A percentile compares a stretch with the other conserved stretches of the same genome.
phyloP scores from a whole-genome alignment of 2,329 filamentous ascomycete species.

The Beauveria varroae region DNA sequence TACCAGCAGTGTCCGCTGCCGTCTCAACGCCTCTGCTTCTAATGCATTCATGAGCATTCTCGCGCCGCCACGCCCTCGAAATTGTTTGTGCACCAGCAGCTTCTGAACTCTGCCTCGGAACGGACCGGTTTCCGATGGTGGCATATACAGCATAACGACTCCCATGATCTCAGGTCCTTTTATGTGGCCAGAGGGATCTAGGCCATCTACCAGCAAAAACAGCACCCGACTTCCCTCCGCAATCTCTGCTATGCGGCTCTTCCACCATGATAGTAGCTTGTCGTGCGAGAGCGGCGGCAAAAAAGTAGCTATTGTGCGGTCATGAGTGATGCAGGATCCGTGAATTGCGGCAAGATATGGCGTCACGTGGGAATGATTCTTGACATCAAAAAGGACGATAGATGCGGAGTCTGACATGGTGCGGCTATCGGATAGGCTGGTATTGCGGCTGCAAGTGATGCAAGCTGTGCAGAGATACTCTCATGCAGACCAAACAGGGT shows the following conservation, averaged over 20 bases:
- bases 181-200: slow-evolving; percentile 25
- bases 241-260: slow-evolving; percentile 41
- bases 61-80: slow-evolving; percentile 44
- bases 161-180: slow-evolving; percentile 43
- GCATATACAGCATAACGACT: slow-evolving; percentile 46
- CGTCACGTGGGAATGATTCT: slow-evolving; percentile 42
- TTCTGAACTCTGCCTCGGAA: slow-evolving; percentile 51
- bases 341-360: slow-evolving; percentile 52
- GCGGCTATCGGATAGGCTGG: not conserved
- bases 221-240: slow-evolving; percentile 40
- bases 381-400: slow-evolving; percentile 36
- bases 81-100: slow-evolving; percentile 46
- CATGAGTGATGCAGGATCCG: slow-evolving; percentile 49
- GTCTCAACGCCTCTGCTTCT: slow-evolving; percentile 44
- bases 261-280: slow-evolving; percentile 52
- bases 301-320: slow-evolving; percentile 50
- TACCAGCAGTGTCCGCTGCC: slow-evolving; percentile 46
- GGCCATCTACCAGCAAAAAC: slow-evolving; percentile 40
- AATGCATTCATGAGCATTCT: slow-evolving; percentile 43
- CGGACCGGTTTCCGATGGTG: slow-evolving; percentile 46
- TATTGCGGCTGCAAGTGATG: not conserved
- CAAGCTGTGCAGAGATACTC: not conserved
- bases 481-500: no score
- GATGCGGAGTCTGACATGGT: slow-evolving; percentile 26
- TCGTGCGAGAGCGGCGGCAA: slow-evolving; percentile 50